Conservation (phyloP, 2,329 filamentous ascomycete species). For the Alternaria ventricosa region DNA sequence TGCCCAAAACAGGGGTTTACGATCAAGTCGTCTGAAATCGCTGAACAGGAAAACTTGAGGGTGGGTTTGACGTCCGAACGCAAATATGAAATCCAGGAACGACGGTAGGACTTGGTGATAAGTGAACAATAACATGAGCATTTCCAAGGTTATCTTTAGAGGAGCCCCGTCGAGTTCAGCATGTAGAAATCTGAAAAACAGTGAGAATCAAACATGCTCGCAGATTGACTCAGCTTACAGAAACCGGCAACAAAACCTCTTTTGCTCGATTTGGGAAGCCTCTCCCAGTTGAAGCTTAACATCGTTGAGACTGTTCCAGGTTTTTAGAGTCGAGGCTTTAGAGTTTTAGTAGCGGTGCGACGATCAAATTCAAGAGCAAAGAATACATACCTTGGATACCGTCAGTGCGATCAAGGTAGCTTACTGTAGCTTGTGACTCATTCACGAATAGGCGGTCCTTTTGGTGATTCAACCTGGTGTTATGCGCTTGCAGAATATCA, state of each 20-base stretch:
- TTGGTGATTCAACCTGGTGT: neutral
- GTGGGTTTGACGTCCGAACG: slow-evolving; percentile 43
- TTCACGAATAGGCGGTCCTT: neutral
- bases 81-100: slow-evolving; percentile 49
- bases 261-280: too few relatives aligned
- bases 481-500: neutral
- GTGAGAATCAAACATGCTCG: neutral
- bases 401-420: too few relatives aligned
- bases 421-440: too few relatives aligned
- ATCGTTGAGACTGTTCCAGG: too few relatives aligned
- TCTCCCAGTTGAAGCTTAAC: too few relatives aligned
- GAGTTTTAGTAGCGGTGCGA: too few relatives aligned
- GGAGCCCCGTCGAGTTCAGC: slow-evolving; percentile 20
- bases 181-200: slow-evolving; percentile 24
- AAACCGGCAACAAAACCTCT: slow-evolving; percentile 10
- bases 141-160: slow-evolving; percentile 19
- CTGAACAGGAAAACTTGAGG: slow-evolving; percentile 46
- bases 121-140: slow-evolving; percentile 24
- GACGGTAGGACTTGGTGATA: slow-evolving; percentile 46
- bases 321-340: too few relatives aligned
- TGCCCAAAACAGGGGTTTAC: slow-evolving; percentile 42
- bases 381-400: too few relatives aligned
- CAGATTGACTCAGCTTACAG: slow-evolving; percentile 9
- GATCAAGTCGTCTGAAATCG: too few relatives aligned
- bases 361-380: too few relatives aligned